A percentile compares a stretch with the other conserved stretches of the same genome.
phyloP scores from a whole-genome alignment of 805 yeast species.

The Ogataea allantospora region DNA sequence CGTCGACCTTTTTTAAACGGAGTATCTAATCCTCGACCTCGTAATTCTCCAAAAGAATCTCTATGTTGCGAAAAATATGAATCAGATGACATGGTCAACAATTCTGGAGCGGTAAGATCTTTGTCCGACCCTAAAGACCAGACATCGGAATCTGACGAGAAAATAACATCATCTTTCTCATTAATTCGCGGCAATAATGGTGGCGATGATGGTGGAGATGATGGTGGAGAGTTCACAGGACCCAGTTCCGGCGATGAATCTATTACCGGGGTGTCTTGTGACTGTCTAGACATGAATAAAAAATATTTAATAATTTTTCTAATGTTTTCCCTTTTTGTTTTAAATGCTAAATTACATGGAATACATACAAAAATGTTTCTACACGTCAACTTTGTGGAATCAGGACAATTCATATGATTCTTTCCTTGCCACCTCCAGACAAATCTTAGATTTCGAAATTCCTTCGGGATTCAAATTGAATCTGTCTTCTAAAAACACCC shows the following conservation, averaged over 20 bases:
- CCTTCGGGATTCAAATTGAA: slow-evolving; percentile 67
- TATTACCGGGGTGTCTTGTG: slow-evolving; percentile 7
- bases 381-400: slow-evolving; percentile 72
- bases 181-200: slow-evolving; percentile 26
- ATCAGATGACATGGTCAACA: slow-evolving; percentile 31
- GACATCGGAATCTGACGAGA: slow-evolving; percentile 32
- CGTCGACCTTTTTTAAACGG: slow-evolving; percentile 22
- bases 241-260: slow-evolving; percentile 21
- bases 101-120: slow-evolving; percentile 13
- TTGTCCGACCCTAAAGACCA: slow-evolving; percentile 29
- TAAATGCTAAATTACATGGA: slow-evolving; percentile 84
- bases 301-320: neutral
- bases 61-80: slow-evolving; percentile 35
- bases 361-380: slow-evolving; percentile 70
- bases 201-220: slow-evolving; percentile 34
- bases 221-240: slow-evolving; percentile 9
- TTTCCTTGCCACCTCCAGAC: slow-evolving; percentile 67
- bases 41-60: slow-evolving; percentile 25
- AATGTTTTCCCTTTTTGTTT: slow-evolving; percentile 3
- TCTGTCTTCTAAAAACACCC: slow-evolving; percentile 68
- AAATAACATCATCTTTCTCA: slow-evolving; percentile 32
- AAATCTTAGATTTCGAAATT: slow-evolving; percentile 67
- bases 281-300: neutral
- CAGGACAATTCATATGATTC: slow-evolving; percentile 74
- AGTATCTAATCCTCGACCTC: slow-evolving; percentile 23